Base-by-base conservation (phyloP, 257 asterid genomes). In the Solanum virginianum region DNA sequence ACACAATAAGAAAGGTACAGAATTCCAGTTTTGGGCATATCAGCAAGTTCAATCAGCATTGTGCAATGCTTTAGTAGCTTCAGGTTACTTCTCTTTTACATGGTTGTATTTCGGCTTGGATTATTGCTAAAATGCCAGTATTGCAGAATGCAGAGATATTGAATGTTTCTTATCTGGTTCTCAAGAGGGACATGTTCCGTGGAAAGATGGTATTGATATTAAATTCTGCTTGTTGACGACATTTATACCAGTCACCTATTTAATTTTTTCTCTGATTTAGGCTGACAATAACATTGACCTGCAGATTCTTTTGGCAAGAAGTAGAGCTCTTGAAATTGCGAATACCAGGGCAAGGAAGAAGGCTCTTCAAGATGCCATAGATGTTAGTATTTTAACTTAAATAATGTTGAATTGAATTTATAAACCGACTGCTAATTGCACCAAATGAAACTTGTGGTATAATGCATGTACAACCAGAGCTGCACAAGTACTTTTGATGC, bases 271-370 rank as follows among this genome's bases (percentile, higher is more conserved):
- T 41, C 55, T 36, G 72, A 53, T 56, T 77, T 85, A 29, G 22
- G 41, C 62, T 85, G 68, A 59, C 32, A 83, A 83, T 69, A 13
- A 41, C 36, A 71, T 53, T 55, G 57, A 45, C 51, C 39, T 59
- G 66, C 87, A 87, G 89, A 36, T 68, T 54, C 75, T 80, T 22
- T 39, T 87, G 54, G 85, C 83, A 59, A 84, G 85, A 84, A 62
- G 69, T 54, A 80, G 77, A 41, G 89, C 85, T 47, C 60, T 88
- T 68, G 85, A 83, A 26, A 32, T 53, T 69, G 88, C 56, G 59
- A 85, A 85, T 69, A 88, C 90, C 63, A 88, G 90, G 43, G 88
- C 85, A 55, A 66, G 90, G 87, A 82, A 45, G 77, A 83, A 80
- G 75, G 86, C 88, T 75, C 79, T 88, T 22, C 16, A 43, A 49